Percentiles rank a stretch among this genome's conserved stretches.
phyloP scores from a whole-genome alignment of 352 stramenopile genomes.

The Albugo candida region DNA sequence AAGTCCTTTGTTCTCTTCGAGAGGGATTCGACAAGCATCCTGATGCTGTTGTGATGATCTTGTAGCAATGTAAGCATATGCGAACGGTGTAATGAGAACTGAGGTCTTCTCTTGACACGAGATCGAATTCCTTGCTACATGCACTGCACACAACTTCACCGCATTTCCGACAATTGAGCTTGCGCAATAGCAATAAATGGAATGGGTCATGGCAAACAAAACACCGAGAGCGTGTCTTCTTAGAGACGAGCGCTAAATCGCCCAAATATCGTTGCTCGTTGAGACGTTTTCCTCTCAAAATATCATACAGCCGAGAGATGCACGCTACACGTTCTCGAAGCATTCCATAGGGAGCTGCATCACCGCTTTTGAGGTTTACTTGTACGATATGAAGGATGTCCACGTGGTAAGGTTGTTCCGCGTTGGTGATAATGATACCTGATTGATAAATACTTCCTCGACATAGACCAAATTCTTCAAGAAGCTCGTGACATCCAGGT shows the following conservation, averaged over 20 bases:
- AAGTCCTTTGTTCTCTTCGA: background rate
- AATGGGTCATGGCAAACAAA: slow-evolving; percentile 69
- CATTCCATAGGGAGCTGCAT: slow-evolving; percentile 17
- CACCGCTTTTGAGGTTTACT: slow-evolving; percentile 61
- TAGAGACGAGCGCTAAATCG: slow-evolving; percentile 64
- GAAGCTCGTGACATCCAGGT: slow-evolving; percentile 50
- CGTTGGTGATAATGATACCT: slow-evolving; percentile 64
- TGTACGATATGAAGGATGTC: slow-evolving; percentile 72
- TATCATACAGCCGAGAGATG: slow-evolving; percentile 24
- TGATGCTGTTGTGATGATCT: slow-evolving; percentile 44
- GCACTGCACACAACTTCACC: slow-evolving; percentile 74
- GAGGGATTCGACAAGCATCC: background rate
- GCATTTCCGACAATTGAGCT: slow-evolving; percentile 75
- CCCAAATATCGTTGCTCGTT: slow-evolving; percentile 67
- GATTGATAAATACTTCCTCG: slow-evolving; percentile 69
- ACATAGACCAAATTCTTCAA: slow-evolving; percentile 51
- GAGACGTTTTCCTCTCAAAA: slow-evolving; percentile 45
- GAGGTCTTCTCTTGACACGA: slow-evolving; percentile 19
- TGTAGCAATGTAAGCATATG: slow-evolving; percentile 75
- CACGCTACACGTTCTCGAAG: slow-evolving; percentile 15
- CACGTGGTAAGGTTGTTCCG: slow-evolving; percentile 41
- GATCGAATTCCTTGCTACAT: slow-evolving; percentile 70
- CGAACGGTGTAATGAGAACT: slow-evolving; percentile 41
- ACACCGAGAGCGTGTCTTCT: slow-evolving; percentile 54
- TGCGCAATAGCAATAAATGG: slow-evolving; percentile 56